A percentile compares a stretch with the other conserved stretches of the same genome.
These are phyloP conservation scores for Strobilomyces echinocephalus DNA, from an alignment of 768 basidiomycete genomes.

Conservation along the genomic window DNA sequence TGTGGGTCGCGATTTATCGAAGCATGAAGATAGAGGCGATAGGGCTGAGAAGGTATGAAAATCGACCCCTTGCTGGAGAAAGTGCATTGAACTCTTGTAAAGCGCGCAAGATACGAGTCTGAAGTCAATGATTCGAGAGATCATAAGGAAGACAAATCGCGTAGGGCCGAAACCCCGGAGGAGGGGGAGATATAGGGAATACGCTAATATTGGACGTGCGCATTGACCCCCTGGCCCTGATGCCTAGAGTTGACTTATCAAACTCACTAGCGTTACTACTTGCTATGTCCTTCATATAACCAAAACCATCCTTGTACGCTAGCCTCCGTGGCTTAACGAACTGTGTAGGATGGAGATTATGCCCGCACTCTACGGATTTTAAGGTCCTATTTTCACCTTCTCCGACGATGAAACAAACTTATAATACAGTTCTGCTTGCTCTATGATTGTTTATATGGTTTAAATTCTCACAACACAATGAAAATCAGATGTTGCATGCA, in stretches of 20 bases:
- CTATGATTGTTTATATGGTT: conserved; percentile 1
- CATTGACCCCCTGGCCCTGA: background rate
- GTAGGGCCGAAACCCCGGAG: conserved; percentile 73
- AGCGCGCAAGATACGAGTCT: conserved; percentile 54
- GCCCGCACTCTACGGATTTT: background rate
- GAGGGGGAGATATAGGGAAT: conserved; percentile 75
- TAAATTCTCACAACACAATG: background rate
- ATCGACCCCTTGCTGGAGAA: background rate
- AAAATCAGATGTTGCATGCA: conserved; percentile 1
- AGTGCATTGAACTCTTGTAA: conserved; percentile 13
- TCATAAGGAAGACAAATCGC: conserved; percentile 36
- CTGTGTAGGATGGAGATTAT: conserved; percentile 1
- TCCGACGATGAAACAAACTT: conserved; percentile 7
- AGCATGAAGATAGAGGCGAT: conserved; percentile 47
- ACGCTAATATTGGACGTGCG: conserved; percentile 18
- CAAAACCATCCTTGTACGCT: background rate
- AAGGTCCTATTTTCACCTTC: conserved; percentile 3
- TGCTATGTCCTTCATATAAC: background rate
- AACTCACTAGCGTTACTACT: background rate
- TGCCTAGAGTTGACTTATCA: background rate
- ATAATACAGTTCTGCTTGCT: background rate
- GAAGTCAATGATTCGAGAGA: conserved; percentile 43
- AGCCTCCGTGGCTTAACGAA: background rate
- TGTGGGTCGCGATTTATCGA: conserved; percentile 31
- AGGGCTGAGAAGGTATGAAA: conserved; percentile 61